These are phyloP conservation scores for Claviceps maximensis DNA, from an alignment of 2,329 filamentous ascomycete species.

Conservation along the genomic window DNA sequence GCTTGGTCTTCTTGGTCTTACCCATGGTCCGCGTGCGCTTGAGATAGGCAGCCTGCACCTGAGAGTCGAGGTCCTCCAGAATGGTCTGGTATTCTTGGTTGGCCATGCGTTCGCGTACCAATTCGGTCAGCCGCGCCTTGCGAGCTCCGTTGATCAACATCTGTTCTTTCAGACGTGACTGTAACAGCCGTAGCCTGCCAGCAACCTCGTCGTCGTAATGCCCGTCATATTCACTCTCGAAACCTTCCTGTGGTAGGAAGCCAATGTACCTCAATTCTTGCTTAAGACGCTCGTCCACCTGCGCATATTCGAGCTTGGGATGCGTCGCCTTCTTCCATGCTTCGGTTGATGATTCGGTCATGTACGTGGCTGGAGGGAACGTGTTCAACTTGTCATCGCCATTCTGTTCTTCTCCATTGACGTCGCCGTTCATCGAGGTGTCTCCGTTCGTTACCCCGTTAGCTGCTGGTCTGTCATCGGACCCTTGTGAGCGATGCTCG, in stretches of 20 bases:
- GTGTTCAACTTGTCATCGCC: slow-evolving; percentile 24
- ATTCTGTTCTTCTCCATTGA: slow-evolving; percentile 19
- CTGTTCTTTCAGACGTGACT: slow-evolving; percentile 68
- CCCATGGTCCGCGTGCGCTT: slow-evolving; percentile 91
- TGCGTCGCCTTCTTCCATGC: slow-evolving; percentile 68
- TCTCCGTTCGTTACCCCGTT: slow-evolving; percentile 43
- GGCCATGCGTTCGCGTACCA: slow-evolving; percentile 86
- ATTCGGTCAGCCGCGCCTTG: slow-evolving; percentile 72
- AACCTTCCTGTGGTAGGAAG: slow-evolving; percentile 56
- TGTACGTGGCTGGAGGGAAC: slow-evolving; percentile 59
- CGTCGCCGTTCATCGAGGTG: slow-evolving; percentile 38
- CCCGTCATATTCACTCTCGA: slow-evolving; percentile 66
- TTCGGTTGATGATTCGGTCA: slow-evolving; percentile 63
- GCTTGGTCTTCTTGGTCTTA: slow-evolving; percentile 84
- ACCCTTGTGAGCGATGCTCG: slow-evolving; percentile 44
- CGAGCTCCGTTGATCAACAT: slow-evolving; percentile 81
- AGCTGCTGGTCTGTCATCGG: slow-evolving; percentile 42
- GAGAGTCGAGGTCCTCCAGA: slow-evolving; percentile 86
- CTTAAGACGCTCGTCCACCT: slow-evolving; percentile 82
- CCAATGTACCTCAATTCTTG: slow-evolving; percentile 86
- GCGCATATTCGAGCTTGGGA: slow-evolving; percentile 66
- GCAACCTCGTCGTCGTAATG: slow-evolving; percentile 92
- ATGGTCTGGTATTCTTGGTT: slow-evolving; percentile 96
- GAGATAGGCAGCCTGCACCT: slow-evolving; percentile 88
- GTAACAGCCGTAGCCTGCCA: slow-evolving; percentile 73